phyloP scores from a whole-genome alignment of 2,329 filamentous ascomycete species.

The Aplosporella prunicola region DNA sequence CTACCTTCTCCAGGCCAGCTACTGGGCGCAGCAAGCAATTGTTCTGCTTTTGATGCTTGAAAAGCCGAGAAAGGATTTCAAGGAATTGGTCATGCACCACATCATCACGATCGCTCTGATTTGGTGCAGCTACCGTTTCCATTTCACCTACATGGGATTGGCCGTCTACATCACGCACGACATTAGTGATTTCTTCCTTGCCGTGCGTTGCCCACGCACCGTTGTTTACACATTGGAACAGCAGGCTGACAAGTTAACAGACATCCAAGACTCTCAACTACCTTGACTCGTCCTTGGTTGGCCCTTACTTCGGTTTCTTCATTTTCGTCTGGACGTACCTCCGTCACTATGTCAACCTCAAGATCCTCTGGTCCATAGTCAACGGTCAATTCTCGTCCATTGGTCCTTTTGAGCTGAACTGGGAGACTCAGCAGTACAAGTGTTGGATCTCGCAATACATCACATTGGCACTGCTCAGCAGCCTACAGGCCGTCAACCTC shows the following conservation, averaged over 20 bases:
- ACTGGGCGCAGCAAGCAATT: constrained; percentile 92
- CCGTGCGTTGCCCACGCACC: constrained; percentile 48
- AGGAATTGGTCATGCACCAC: constrained; percentile 85
- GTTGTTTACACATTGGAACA: background rate
- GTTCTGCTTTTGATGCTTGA: constrained; percentile 80
- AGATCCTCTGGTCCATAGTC: constrained; percentile 65
- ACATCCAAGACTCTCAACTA: constrained; percentile 91
- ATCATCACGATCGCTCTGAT: constrained; percentile 82
- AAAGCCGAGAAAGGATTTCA: constrained; percentile 91
- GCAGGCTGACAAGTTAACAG: constrained; percentile 32
- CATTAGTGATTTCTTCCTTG: constrained; percentile 90
- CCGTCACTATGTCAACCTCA: constrained; percentile 74
- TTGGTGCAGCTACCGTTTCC: constrained; percentile 80
- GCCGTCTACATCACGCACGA: constrained; percentile 93
- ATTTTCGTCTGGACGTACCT: constrained; percentile 80
- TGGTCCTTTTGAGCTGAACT: constrained; percentile 66
- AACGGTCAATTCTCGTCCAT: constrained; percentile 61
- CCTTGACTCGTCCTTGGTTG: constrained; percentile 67
- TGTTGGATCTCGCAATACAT: constrained; percentile 61
- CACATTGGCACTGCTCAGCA: constrained; percentile 53
- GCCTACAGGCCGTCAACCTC: constrained; percentile 65
- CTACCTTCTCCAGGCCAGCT: constrained; percentile 87
- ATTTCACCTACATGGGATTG: constrained; percentile 91
- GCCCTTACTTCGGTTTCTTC: constrained; percentile 76
- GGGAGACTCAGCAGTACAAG: constrained; percentile 70